Conservation (phyloP, 805 yeast species). For the Dipodascus geniculatus region DNA sequence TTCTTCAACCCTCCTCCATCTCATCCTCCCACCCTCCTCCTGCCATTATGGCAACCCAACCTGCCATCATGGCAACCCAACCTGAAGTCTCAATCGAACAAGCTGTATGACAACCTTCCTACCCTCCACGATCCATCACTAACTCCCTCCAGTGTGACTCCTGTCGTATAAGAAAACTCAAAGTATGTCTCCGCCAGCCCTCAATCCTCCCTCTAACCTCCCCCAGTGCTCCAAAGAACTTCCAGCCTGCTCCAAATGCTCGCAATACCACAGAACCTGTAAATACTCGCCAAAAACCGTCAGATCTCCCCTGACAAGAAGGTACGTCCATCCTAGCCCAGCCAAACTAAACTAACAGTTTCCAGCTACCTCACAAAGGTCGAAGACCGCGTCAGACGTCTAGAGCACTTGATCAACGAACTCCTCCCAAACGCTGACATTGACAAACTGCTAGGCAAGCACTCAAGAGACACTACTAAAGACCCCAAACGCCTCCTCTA, state of each 20-base stretch:
- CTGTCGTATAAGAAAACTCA: conserved; percentile 67
- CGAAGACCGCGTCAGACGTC: conserved; percentile 41
- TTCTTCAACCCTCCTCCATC: not conserved
- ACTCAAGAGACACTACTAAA: not conserved
- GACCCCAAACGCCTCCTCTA: not conserved
- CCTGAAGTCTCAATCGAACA: not conserved
- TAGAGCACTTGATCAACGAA: conserved; percentile 35
- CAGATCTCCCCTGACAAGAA: conserved; percentile 72
- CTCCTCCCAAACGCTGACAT: conserved; percentile 37
- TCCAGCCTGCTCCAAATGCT: conserved; percentile 69
- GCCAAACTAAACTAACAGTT: not conserved
- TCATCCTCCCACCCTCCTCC: too few species aligned
- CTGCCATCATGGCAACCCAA: not conserved
- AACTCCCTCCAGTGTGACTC: conserved; percentile 83
- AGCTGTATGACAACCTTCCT: not conserved
- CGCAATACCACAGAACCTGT: conserved; percentile 62
- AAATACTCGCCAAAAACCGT: conserved; percentile 67
- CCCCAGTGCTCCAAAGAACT: conserved; percentile 57
- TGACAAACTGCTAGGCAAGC: conserved; percentile 26
- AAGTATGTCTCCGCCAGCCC: conserved; percentile 19
- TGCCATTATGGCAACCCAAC: too few species aligned
- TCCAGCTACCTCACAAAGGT: conserved; percentile 53
- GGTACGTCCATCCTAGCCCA: conserved; percentile 17
- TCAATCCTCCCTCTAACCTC: not conserved
- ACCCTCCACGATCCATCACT: too few species aligned